These are phyloP conservation scores for Curvularia hawaiiensis DNA, from an alignment of 2,329 filamentous ascomycete genomes.

Conservation along the genomic window DNA sequence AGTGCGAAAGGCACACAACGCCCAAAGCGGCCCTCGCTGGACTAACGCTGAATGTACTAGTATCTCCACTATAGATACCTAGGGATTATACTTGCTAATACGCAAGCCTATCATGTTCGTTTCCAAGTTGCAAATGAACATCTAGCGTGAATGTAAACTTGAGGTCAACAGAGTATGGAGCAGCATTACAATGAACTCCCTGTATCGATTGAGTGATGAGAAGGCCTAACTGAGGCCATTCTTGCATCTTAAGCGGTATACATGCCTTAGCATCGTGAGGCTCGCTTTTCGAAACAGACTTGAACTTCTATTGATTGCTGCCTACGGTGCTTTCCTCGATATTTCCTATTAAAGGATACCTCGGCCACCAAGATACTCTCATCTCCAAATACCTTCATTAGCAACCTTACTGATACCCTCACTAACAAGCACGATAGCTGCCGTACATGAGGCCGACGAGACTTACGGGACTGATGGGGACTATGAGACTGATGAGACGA, in stretches of 20 bases:
- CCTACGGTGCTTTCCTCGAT: not conserved
- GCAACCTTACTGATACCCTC: no score
- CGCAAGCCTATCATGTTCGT: no score
- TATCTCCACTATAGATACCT: not conserved
- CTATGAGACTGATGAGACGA: no score
- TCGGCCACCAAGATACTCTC: not conserved
- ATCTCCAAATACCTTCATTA: not conserved
- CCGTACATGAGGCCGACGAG: constrained; percentile 5
- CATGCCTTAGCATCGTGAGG: not conserved
- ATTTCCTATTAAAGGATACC: not conserved
- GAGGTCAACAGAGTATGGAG: not conserved
- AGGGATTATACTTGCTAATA: not conserved
- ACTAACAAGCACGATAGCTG: not conserved
- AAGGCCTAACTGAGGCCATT: not conserved
- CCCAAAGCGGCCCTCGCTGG: not conserved
- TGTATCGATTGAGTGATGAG: not conserved
- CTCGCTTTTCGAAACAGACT: not conserved
- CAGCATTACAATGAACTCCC: not conserved
- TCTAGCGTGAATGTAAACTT: not conserved
- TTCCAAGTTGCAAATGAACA: not conserved
- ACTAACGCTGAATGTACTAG: not conserved
- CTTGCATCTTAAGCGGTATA: not conserved
- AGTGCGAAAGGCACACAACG: not conserved
- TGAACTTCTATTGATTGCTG: not conserved
- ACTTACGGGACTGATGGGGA: no score